Base-by-base conservation (phyloP, 805 yeast genomes). In the Cephaloascus albidus region DNA sequence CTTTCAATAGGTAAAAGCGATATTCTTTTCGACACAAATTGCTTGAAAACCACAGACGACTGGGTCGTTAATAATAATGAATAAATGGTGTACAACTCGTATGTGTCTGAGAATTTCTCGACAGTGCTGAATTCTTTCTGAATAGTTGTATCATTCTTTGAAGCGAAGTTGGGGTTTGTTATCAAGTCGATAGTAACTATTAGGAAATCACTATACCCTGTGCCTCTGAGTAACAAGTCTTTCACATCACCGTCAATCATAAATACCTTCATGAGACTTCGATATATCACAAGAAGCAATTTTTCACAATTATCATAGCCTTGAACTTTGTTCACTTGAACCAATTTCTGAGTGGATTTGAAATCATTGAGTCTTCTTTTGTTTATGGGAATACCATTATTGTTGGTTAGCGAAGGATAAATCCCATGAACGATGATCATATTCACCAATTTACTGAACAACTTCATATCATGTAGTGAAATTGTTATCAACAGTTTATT, bases 381-480 rank as follows among this genome's bases (percentile, higher is more conserved):
- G 3, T 71, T 78, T 20, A 81, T 51, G 0, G 90, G 85, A 2
- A 85, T 70, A 1, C 88, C 85, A 18, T 79, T 65, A 2, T 72
- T 72, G 6, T 54, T 42, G 0, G 79, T 74, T 1, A 86, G 44
- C 38, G 75, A 72, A 0, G 88, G 76, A 47, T 81, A 82, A 0
- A 90, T 66, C 0, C 95, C 89, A 45, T 79, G 81, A 2, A 82
- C 57, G 0, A 88, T 74, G 2, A 89, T 64, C 10, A 82, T 42
- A 45, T 80, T 82, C 16, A 83, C 56, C 35, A 90, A 52, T 18
- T 68, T 72, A 28, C 83, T 81, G 40, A 93, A 73, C 3, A 76
- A 71, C 53, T 79, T 83, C 71, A 90, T 78, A 54, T 93, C 97
- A 49, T 86, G 88, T 8, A 90, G 65, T 0, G 97, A 85, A 14